Conservation (phyloP, 73 alveolate species). For the Symbiodinium natans region DNA sequence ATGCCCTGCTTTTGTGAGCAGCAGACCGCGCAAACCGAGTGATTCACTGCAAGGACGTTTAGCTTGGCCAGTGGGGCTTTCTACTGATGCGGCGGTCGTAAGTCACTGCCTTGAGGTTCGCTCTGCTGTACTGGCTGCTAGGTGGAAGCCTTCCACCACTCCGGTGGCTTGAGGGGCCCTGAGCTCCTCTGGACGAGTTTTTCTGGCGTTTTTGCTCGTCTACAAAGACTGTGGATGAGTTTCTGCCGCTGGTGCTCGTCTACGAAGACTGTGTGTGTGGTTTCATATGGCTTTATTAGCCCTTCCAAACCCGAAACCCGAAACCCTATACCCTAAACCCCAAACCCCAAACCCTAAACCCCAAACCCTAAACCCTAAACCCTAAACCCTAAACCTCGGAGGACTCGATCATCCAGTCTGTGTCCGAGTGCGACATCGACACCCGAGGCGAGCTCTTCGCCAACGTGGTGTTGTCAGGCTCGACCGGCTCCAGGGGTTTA, state of each 20-base stretch:
- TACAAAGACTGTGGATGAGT: too few species aligned
- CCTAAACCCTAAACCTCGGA: background rate
- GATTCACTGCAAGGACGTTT: background rate
- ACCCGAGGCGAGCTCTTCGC: background rate
- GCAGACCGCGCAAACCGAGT: background rate
- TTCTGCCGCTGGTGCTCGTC: too few species aligned
- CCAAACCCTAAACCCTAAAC: too few species aligned
- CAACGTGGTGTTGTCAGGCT: background rate
- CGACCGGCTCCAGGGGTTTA: background rate
- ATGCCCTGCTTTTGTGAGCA: background rate
- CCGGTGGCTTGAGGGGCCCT: too few species aligned
- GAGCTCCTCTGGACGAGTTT: too few species aligned
- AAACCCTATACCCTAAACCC: background rate
- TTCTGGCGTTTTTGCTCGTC: too few species aligned
- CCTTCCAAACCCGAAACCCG: background rate
- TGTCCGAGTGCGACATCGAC: background rate
- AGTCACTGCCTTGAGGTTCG: background rate
- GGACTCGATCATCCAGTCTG: background rate
- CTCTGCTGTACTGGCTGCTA: background rate
- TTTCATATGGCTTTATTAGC: too few species aligned
- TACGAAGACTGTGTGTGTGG: too few species aligned
- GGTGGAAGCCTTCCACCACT: too few species aligned
- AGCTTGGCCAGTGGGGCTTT: background rate
- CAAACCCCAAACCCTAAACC: too few species aligned
- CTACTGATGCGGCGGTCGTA: background rate